These are phyloP conservation scores for Thelonectria olida DNA, from an alignment of 2,329 filamentous ascomycete genomes.

Conservation along the genomic window DNA sequence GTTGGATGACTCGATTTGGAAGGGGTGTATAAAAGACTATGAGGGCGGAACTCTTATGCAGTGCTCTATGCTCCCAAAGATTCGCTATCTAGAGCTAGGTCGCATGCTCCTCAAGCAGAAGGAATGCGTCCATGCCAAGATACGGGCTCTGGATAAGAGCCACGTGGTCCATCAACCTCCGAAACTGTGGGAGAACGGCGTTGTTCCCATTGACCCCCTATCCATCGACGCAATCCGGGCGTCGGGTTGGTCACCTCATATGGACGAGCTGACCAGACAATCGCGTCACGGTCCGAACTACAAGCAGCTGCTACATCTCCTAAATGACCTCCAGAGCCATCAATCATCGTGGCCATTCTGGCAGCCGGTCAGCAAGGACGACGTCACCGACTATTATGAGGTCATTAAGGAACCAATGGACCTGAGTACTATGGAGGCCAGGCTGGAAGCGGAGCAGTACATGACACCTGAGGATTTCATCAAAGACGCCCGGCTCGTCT, in stretches of 20 bases:
- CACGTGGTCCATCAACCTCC: constrained; percentile 79
- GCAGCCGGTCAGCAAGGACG: constrained; percentile 91
- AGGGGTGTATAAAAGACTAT: constrained; percentile 99
- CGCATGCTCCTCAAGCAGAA: constrained; percentile 98
- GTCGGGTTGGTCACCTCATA: constrained; percentile 95
- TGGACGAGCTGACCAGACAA: constrained; percentile 95
- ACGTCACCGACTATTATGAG: constrained; percentile 97
- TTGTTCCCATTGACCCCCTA: constrained; percentile 82
- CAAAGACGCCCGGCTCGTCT: constrained; percentile 87
- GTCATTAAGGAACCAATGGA: constrained; percentile 99
- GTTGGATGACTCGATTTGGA: constrained; percentile 88
- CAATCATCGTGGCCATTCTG: constrained; percentile 94
- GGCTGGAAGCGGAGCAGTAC: constrained; percentile 93
- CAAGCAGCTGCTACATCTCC: constrained; percentile 89
- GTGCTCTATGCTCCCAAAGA: constrained; percentile 94
- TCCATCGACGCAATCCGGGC: constrained; percentile 87
- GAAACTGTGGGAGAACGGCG: constrained; percentile 82
- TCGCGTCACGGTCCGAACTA: constrained; percentile 97
- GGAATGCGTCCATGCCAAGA: constrained; percentile 85
- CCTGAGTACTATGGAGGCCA: constrained; percentile 92
- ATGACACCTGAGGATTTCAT: constrained; percentile 91
- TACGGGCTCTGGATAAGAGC: not conserved
- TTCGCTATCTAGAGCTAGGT: constrained; percentile 90
- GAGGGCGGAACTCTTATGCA: constrained; percentile 99
- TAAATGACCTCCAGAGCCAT: constrained; percentile 96